phyloP scores from a whole-genome alignment of 2,329 filamentous ascomycete genomes.

The Helotiales sp. region DNA sequence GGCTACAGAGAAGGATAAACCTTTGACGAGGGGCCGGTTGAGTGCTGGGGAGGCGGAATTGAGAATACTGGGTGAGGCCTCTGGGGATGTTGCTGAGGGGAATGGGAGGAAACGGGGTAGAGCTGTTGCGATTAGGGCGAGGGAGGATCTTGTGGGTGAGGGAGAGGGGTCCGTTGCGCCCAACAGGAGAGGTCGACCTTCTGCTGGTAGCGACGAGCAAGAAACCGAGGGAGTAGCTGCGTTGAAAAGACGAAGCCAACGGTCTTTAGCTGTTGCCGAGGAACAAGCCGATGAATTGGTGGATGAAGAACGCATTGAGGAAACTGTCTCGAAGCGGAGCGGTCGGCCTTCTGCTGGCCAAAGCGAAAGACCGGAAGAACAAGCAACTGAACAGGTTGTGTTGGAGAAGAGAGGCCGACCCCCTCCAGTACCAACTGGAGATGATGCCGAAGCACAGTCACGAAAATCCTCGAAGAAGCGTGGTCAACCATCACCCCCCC shows the following conservation, averaged over 20 bases:
- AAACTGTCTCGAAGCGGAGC: too few species aligned
- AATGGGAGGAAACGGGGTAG: neutral
- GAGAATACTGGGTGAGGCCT: neutral
- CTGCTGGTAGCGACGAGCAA: neutral
- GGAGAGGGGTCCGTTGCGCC: neutral
- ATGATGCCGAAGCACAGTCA: neutral
- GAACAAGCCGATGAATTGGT: conserved; percentile 8
- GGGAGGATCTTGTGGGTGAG: neutral
- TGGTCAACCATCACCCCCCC: conserved; percentile 1
- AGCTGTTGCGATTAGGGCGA: neutral
- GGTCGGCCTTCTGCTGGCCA: too few species aligned
- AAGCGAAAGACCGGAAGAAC: too few species aligned
- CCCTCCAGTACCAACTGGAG: neutral
- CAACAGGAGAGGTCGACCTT: conserved; percentile 19
- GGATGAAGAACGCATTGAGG: neutral
- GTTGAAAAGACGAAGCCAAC: conserved; percentile 19
- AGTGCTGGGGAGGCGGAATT: conserved; percentile 5
- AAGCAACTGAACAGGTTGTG: neutral
- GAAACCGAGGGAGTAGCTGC: neutral
- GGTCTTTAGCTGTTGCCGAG: neutral
- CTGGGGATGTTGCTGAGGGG: neutral
- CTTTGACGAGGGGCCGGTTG: conserved; percentile 8
- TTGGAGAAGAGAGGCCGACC: neutral
- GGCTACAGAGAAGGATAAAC: conserved; percentile 1
- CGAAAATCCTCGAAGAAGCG: conserved; percentile 15